phyloP scores from a whole-genome alignment of 306 rosid genomes.

The Ormosia semicastrata region DNA sequence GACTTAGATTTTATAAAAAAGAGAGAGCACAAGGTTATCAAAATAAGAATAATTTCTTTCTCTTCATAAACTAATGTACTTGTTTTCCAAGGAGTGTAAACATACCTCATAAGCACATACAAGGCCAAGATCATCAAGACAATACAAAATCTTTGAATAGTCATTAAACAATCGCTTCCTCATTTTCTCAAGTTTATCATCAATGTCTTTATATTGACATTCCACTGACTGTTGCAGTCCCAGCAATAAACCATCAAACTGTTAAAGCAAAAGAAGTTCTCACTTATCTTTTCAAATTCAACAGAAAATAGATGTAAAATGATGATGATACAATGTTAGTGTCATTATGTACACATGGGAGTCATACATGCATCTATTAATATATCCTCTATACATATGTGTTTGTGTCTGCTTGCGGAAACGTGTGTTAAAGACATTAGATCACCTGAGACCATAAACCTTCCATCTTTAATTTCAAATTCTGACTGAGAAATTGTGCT shows the following conservation, averaged over 20 bases:
- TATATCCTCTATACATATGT: background rate
- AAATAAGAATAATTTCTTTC: background rate
- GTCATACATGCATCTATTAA: background rate
- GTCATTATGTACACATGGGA: background rate
- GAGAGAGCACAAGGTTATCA: background rate
- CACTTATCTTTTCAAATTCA: background rate
- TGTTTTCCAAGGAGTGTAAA: background rate
- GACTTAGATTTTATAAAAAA: background rate
- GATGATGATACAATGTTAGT: background rate
- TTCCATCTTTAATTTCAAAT: slow-evolving; percentile 52
- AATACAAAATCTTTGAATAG: slow-evolving; percentile 54
- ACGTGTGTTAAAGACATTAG: background rate
- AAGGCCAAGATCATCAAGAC: slow-evolving; percentile 73
- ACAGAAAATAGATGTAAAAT: background rate
- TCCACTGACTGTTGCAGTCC: slow-evolving; percentile 32
- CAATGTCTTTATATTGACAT: slow-evolving; percentile 42
- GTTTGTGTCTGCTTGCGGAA: background rate
- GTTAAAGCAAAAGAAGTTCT: slow-evolving; percentile 17
- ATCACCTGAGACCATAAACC: slow-evolving; percentile 52
- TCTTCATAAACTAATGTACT: background rate
- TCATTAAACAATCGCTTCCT: slow-evolving; percentile 46
- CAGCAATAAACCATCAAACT: slow-evolving; percentile 47
- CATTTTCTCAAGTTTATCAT: slow-evolving; percentile 42
- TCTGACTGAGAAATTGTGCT: slow-evolving; percentile 25
- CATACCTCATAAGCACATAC: slow-evolving; percentile 69